Base-by-base conservation (phyloP, 352 stramenopile species). In the Globisporangium perplexum region DNA sequence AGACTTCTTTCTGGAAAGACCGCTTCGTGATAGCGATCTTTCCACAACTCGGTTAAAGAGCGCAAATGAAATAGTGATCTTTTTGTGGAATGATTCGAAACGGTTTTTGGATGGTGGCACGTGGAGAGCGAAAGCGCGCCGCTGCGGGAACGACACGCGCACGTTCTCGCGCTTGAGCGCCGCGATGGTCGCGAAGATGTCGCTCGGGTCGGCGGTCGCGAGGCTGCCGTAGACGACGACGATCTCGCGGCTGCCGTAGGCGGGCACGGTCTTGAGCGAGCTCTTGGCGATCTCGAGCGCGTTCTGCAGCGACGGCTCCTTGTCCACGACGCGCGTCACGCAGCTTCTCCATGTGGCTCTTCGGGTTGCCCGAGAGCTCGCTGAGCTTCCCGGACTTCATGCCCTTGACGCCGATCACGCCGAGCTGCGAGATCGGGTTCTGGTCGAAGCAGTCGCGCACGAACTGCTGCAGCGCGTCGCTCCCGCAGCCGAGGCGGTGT, bases 221-320 rank as follows among this genome's bases (percentile, higher is more conserved):
- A 99, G 72, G 58, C 91, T 97, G 35, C 89, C 93, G 55, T 96
- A 97, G 28, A 99, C 56, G 23, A 98, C 86, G 7, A 99, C 68
- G 47, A 99, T 79, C 75, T 96, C 83, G 18, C 82, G 79, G 46
- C 77, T 90, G n/a, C 83, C 83, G 47, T 94, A 94, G 23, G 80
- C 75, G 1, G 80, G 83, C 28, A 91, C 91, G 33, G 95, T 96
- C 57, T 97, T 96, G 49, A 99, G 77, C n/a, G 84, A 83, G 51
- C 62, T 88, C 36, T 74, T 74, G n/a, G 88, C 88, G 44, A 97
- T 77, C 62, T 97, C 88, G 11, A 98, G 62, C 8, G 87, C 82
- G 55, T 96, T 97, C 59, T 97, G 88, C 10, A 98, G 70, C 42
- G 90, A 97, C 47, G 88, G 86, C 50, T 96, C 85, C 47, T 89